These are phyloP conservation scores for Saccharum hybrid DNA, from an alignment of 202 grass and related monocot species.

Conservation along the genomic window DNA sequence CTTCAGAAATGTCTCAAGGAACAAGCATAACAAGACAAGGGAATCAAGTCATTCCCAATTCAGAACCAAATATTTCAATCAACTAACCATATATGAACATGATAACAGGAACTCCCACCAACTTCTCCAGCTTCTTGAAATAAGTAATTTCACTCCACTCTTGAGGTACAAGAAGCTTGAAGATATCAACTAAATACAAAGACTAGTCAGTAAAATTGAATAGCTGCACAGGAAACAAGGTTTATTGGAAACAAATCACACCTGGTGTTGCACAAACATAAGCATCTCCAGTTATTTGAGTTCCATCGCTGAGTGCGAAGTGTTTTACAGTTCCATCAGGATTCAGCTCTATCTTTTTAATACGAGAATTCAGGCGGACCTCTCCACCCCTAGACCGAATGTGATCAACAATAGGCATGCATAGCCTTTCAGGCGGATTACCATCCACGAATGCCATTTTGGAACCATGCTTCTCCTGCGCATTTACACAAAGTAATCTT, in stretches of 20 bases:
- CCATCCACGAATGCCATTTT: conserved; percentile 99
- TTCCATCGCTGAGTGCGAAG: conserved; percentile 69
- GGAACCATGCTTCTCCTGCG: conserved; percentile 93
- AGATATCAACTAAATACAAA: conserved; percentile 84
- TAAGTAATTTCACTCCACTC: conserved; percentile 90
- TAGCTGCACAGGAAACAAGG: conserved; percentile 26
- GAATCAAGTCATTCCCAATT: conserved; percentile 27
- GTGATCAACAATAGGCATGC: conserved; percentile 89
- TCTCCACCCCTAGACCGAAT: conserved; percentile 90
- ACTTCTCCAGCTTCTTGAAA: conserved; percentile 90
- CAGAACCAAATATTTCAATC: conserved; percentile 41
- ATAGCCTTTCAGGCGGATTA: conserved; percentile 92
- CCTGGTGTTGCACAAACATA: conserved; percentile 92
- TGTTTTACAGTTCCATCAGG: conserved; percentile 88
- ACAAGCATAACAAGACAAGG: conserved; percentile 44
- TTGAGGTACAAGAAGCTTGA: conserved; percentile 94
- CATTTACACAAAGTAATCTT: conserved; percentile 19
- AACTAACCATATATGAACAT: conserved; percentile 97
- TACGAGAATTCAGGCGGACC: conserved; percentile 83
- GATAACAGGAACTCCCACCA: conserved; percentile 97
- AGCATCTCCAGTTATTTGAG: conserved; percentile 80
- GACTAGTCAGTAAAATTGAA: conserved; percentile 43
- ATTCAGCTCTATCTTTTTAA: conserved; percentile 85
- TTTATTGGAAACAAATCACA: conserved; percentile 43
- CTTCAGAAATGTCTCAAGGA: conserved; percentile 25